Conservation (phyloP, 495 filamentous ascomycete genomes). For the Sabuloglossum arenarium region DNA sequence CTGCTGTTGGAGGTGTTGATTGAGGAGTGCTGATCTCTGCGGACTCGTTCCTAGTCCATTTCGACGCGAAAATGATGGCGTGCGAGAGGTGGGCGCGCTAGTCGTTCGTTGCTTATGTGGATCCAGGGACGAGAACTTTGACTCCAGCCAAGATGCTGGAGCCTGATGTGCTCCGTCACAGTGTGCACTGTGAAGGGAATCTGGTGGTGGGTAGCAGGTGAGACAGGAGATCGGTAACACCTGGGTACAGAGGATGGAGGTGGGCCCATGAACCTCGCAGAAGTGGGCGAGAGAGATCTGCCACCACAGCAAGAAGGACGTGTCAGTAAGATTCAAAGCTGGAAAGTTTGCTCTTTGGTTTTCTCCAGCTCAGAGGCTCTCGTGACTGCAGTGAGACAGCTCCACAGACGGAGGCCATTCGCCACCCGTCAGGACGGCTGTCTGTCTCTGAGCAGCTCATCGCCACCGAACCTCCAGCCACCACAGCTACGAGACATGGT, state of each 20-base stretch:
- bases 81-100: constrained; percentile 3
- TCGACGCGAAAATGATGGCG: constrained; percentile 3
- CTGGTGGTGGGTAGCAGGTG: constrained; percentile 41
- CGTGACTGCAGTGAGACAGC: too few relatives aligned
- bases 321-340: too few relatives aligned
- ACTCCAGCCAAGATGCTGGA: neutral
- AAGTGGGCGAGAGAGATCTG: constrained; percentile 92
- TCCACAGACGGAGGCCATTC: too few relatives aligned
- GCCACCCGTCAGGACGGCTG: too few relatives aligned
- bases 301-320: too few relatives aligned
- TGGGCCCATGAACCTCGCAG: constrained; percentile 88
- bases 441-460: too few relatives aligned
- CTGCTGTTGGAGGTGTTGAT: constrained; percentile 3
- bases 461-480: neutral
- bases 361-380: too few relatives aligned
- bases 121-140: neutral
- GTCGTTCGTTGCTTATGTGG: neutral
- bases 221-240: constrained; percentile 57
- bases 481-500: neutral
- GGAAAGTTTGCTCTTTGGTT: too few relatives aligned
- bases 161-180: neutral
- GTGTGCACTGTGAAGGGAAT: neutral
- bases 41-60: neutral
- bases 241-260: constrained; percentile 88
- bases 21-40: neutral